phyloP scores from a whole-genome alignment of 352 stramenopile genomes.

The Phytophthora rubi region DNA sequence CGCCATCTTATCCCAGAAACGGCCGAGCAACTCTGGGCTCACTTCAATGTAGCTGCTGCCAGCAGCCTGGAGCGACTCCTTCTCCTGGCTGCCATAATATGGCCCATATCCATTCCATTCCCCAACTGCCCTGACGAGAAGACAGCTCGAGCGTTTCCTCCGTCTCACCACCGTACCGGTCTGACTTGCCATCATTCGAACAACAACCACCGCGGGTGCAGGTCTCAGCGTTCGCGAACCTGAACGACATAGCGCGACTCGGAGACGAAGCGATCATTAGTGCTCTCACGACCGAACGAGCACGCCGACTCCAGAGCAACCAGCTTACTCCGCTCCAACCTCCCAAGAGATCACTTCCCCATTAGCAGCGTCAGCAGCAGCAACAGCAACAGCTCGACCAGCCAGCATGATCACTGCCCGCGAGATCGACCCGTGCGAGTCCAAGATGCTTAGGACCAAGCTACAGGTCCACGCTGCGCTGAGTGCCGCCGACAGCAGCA shows the following conservation, averaged over 20 bases:
- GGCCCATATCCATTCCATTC: slow-evolving; percentile 3
- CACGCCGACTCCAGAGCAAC: slow-evolving; percentile 3
- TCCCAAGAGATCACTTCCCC: neutral
- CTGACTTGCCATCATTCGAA: slow-evolving; percentile 29
- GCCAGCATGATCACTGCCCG: slow-evolving; percentile 30
- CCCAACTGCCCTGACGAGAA: slow-evolving; percentile 6
- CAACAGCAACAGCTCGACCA: neutral
- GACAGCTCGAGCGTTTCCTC: slow-evolving; percentile 28
- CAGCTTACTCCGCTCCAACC: neutral
- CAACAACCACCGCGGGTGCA: slow-evolving; percentile 12
- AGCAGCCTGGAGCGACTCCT: neutral
- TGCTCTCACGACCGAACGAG: slow-evolving; percentile 26
- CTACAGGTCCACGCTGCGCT: slow-evolving; percentile 12
- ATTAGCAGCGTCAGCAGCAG: neutral
- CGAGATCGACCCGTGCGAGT: slow-evolving; percentile 24
- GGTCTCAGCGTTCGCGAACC: neutral
- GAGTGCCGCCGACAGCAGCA: neutral
- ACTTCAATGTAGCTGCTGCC: neutral
- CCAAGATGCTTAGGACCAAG: slow-evolving; percentile 28
- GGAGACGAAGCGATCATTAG: slow-evolving; percentile 24
- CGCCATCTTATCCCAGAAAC: slow-evolving; percentile 31
- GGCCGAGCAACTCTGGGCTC: slow-evolving; percentile 3
- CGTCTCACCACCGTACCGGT: slow-evolving; percentile 21
- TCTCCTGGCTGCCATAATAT: neutral
- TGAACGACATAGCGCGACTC: slow-evolving; percentile 15